Conservation (phyloP, 345 rosid species). For the Populus deltoides region DNA sequence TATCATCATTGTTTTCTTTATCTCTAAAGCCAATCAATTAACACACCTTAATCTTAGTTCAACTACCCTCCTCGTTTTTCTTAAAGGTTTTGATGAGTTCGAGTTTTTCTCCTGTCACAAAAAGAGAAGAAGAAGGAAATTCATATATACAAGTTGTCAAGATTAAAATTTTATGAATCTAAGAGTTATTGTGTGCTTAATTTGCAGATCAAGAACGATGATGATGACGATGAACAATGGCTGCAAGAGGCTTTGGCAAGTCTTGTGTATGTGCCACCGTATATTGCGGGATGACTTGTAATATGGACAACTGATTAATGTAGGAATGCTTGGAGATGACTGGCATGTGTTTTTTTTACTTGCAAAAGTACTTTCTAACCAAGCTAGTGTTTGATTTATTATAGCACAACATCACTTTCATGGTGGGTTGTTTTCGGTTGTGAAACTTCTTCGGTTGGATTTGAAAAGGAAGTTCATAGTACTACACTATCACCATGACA, state of each 20-base stretch:
- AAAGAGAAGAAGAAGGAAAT: not conserved
- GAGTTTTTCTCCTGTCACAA: not conserved
- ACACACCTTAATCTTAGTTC: too few relatives aligned
- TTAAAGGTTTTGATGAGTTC: not conserved
- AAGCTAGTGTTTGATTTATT: not conserved
- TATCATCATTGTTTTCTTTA: not conserved
- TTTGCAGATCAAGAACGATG: conserved; percentile 55
- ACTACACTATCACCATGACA: not conserved
- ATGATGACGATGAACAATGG: conserved; percentile 61
- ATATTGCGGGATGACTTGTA: conserved; percentile 31
- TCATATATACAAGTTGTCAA: not conserved
- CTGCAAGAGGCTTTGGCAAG: conserved; percentile 74
- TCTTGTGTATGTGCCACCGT: conserved; percentile 64
- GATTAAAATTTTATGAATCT: not conserved
- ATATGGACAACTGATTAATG: not conserved
- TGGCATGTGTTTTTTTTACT: not conserved
- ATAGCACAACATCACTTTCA: not conserved
- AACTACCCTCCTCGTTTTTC: too few relatives aligned
- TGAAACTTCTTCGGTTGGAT: not conserved
- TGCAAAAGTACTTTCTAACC: conserved; percentile 3
- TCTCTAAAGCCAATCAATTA: too few relatives aligned
- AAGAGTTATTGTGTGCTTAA: not conserved
- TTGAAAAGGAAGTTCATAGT: not conserved
- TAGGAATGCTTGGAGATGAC: not conserved
- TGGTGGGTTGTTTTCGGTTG: not conserved